phyloP scores from a whole-genome alignment of 164 flowering plant genomes.

The Berberis thunbergii region DNA sequence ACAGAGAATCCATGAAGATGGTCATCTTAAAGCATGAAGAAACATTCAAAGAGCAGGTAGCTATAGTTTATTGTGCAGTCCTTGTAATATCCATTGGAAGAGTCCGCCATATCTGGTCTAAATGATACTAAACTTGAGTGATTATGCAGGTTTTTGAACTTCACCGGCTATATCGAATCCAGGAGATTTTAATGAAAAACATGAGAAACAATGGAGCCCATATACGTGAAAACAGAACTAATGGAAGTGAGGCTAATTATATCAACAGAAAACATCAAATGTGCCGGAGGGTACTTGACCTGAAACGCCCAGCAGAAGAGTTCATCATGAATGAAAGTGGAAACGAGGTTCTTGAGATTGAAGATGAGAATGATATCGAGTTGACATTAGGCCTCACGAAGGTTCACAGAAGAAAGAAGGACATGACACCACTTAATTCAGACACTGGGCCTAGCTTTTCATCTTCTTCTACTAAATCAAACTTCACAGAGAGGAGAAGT shows the following conservation, averaged over 20 bases:
- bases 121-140: neutral
- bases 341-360: constrained; percentile 19
- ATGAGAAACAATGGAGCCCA: constrained; percentile 8
- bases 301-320: constrained; percentile 43
- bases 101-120: neutral
- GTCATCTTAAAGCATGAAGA: constrained; percentile 78
- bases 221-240: constrained; percentile 6
- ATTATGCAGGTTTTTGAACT: constrained; percentile 62
- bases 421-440: constrained; percentile 22
- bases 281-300: constrained; percentile 21
- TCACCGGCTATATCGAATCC: constrained; percentile 67
- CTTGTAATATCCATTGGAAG: neutral
- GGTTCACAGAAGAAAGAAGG: constrained; percentile 23
- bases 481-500: constrained; percentile 24
- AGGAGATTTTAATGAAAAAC: constrained; percentile 60
- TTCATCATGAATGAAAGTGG: constrained; percentile 16
- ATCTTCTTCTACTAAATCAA: constrained; percentile 53
- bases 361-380: constrained; percentile 46
- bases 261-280: constrained; percentile 7
- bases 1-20: constrained; percentile 59
- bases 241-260: constrained; percentile 4
- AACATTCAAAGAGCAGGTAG: constrained; percentile 81
- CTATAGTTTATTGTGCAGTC: neutral
- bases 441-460: constrained; percentile 47
- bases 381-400: constrained; percentile 61